phyloP scores from a whole-genome alignment of 139 green algal species.

The Zygnema circumcarinatum region DNA sequence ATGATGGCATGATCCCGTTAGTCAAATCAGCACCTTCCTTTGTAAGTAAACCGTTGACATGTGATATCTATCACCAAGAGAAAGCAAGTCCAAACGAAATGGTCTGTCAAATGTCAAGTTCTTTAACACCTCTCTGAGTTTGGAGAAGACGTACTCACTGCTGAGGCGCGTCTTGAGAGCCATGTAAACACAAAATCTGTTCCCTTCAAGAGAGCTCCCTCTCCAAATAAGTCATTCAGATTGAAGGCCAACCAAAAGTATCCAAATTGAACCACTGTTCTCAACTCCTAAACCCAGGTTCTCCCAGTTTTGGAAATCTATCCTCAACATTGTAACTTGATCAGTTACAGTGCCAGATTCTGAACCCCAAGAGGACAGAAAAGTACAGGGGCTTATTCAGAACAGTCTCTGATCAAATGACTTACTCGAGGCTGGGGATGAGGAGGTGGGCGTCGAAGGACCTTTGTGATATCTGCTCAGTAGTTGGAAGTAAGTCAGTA shows the following conservation, averaged over 20 bases:
- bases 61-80: too few relatives aligned
- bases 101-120: too few relatives aligned
- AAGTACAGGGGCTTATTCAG: too few relatives aligned
- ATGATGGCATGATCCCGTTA: too few relatives aligned
- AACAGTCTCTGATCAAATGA: too few relatives aligned
- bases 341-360: too few relatives aligned
- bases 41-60: too few relatives aligned
- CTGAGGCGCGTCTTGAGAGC: conserved; percentile 62
- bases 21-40: too few relatives aligned
- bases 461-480: not conserved
- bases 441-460: not conserved
- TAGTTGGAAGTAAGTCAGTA: too few relatives aligned
- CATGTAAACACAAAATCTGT: conserved; percentile 68
- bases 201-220: conserved; percentile 1
- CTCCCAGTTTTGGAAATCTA: not conserved
- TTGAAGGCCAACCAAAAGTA: not conserved
- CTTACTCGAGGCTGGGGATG: conserved; percentile 23
- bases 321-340: not conserved
- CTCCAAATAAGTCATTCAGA: not conserved
- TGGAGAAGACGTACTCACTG: conserved; percentile 58
- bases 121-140: too few relatives aligned
- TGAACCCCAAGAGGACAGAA: too few relatives aligned
- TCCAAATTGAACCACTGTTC: not conserved
- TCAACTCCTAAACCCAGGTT: not conserved
- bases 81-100: too few relatives aligned